Conservation (phyloP, 2,329 filamentous ascomycete species). For the Aciculosporium take region DNA sequence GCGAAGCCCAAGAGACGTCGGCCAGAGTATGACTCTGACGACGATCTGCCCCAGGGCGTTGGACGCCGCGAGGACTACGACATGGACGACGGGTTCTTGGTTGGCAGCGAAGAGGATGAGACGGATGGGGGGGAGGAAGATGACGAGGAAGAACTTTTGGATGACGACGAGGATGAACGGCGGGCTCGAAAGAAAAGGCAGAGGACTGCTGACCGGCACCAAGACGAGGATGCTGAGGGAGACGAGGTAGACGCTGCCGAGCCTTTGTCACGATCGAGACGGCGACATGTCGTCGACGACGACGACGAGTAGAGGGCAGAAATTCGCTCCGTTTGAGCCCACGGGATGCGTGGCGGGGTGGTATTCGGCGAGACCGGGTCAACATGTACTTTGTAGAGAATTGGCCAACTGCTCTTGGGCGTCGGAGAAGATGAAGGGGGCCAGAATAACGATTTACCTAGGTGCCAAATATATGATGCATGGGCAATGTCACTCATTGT, state of each 20-base stretch:
- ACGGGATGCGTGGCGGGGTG: neutral
- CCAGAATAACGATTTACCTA: neutral
- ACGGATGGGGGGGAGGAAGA: constrained; percentile 48
- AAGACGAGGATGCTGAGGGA: constrained; percentile 37
- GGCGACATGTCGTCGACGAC: constrained; percentile 43
- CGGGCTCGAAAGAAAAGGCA: constrained; percentile 33
- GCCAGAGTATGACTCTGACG: constrained; percentile 63
- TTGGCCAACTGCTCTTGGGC: too few relatives aligned
- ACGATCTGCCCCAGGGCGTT: constrained; percentile 48
- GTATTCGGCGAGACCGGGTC: neutral
- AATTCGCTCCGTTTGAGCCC: neutral
- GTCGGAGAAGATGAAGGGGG: neutral
- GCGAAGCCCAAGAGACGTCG: constrained; percentile 38
- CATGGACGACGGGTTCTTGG: constrained; percentile 66
- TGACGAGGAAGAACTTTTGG: constrained; percentile 43
- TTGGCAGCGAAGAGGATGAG: constrained; percentile 59
- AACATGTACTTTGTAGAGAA: neutral
- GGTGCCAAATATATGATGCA: too few relatives aligned
- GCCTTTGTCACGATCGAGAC: constrained; percentile 31
- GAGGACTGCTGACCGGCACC: constrained; percentile 33
- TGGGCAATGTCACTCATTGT: too few relatives aligned
- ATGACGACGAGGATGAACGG: constrained; percentile 40
- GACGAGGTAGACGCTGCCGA: constrained; percentile 35
- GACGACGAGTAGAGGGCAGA: constrained; percentile 15
- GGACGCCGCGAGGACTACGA: constrained; percentile 63